phyloP scores from a whole-genome alignment of 192 early-diverging fungal genomes.

The Gigaspora rosea region DNA sequence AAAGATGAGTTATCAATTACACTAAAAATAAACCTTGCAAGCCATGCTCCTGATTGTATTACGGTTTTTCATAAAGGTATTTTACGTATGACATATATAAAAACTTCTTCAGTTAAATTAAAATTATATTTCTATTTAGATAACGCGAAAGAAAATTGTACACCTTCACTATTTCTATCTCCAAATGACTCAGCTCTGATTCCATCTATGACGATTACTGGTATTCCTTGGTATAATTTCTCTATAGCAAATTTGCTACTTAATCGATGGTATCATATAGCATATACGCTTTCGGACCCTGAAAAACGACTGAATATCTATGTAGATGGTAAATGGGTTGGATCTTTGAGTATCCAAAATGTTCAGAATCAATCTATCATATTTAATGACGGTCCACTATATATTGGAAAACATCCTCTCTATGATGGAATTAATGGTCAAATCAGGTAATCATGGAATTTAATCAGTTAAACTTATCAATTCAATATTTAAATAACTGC shows the following conservation, averaged over 20 bases:
- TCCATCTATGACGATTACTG: not conserved
- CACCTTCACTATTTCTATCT: constrained; percentile 18
- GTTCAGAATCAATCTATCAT: constrained; percentile 2
- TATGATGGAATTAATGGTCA: not conserved
- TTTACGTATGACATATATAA: not conserved
- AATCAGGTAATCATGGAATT: constrained; percentile 11
- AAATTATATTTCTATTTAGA: constrained; percentile 19
- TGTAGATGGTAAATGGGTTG: constrained; percentile 16
- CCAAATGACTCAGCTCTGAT: not conserved
- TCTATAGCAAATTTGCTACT: not conserved
- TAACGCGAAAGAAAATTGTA: not conserved
- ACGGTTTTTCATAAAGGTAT: constrained; percentile 29
- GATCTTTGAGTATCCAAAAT: not conserved
- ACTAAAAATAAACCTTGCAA: not conserved
- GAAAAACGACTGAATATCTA: constrained; percentile 24
- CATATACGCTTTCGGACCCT: constrained; percentile 14
- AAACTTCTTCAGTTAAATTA: not conserved
- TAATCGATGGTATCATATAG: constrained; percentile 26
- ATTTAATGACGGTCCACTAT: constrained; percentile 25
- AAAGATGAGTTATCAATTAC: constrained; percentile 24
- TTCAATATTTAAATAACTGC: too few species aligned
- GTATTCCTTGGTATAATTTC: not conserved
- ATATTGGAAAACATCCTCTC: constrained; percentile 4
- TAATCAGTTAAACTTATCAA: not conserved
- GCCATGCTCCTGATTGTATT: not conserved